A percentile compares a stretch with the other conserved stretches of the same genome.
These are phyloP conservation scores for Psilocybe subaeruginosa DNA, from an alignment of 768 basidiomycete genomes.

Conservation along the genomic window DNA sequence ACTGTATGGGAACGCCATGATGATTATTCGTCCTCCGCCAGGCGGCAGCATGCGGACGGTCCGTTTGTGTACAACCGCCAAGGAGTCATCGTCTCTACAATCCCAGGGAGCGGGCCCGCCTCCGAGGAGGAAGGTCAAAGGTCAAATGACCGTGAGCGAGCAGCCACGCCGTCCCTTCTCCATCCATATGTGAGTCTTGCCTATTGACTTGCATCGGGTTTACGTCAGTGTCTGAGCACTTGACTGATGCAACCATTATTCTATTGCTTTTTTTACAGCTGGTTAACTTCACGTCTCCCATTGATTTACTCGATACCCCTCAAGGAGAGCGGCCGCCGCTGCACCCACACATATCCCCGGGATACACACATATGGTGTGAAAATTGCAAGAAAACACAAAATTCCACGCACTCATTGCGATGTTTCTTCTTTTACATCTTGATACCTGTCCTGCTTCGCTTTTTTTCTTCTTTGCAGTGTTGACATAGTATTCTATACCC, in stretches of 20 bases:
- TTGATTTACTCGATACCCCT: conserved; percentile 35
- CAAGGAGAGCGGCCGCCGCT: conserved; percentile 11
- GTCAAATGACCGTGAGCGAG: conserved; percentile 20
- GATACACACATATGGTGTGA: background rate
- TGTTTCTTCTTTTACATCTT: background rate
- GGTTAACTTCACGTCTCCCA: conserved; percentile 45
- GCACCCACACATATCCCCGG: conserved; percentile 7
- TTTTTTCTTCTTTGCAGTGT: conserved; percentile 1
- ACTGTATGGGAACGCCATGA: conserved; percentile 32
- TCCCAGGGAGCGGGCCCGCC: conserved; percentile 16
- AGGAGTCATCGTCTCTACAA: conserved; percentile 18
- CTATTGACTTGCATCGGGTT: background rate
- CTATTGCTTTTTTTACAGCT: conserved; percentile 28
- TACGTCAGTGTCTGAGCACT: background rate
- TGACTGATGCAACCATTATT: background rate
- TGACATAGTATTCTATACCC: conserved; percentile 3
- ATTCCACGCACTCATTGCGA: background rate
- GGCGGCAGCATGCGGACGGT: conserved; percentile 34
- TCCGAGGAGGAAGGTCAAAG: conserved; percentile 15
- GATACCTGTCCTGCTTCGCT: background rate
- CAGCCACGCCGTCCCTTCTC: conserved; percentile 29
- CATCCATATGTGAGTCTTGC: conserved; percentile 45
- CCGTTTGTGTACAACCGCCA: conserved; percentile 31
- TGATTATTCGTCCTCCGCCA: conserved; percentile 8
- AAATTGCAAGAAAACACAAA: background rate